Evolutionary conservation across 805 yeast species (phyloP), one percentile per base, ranked within the genome.

Genomic region (Wickerhamomyces tratensis): DNA sequence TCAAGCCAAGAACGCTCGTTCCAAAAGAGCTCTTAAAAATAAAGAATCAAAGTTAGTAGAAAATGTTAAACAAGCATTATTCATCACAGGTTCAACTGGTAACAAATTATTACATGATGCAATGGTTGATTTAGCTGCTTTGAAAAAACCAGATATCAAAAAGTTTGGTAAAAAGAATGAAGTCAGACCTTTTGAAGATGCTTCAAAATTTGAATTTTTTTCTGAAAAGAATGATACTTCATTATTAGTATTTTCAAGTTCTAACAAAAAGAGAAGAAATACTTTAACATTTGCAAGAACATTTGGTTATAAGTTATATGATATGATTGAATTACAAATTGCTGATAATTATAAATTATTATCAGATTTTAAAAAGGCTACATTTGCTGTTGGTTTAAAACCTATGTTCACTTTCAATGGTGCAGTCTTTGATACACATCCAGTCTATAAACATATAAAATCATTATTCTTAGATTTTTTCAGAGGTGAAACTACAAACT

Each of bases 391-490:
- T 35, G 98, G 98, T 29, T 69, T 91, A 59, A 89, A 87, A 61
- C 98, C 98, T 46, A 78, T 93, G 89, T 84, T 93, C 63, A 72
- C 83, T 4, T 93, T 93, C 70, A 87, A 87, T 60, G 97, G 98
- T 37, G 79, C 93, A 25, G 83, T 83, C 9, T 93, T 93, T 56
- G 98, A 93, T 51, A 71, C 81, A 11, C 87, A 91, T 58, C 96
- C 97, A 29, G 81, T 82, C 26, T 89, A 74, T 65, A 77, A 73
- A 61, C 96, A 89, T 47, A 58, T 88, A 49, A 91, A 91, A 65
- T 87, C 96, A 1, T 69, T 89, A 50, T 88, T 93, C 56, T 57
- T 93, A 50, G 98, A 93, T 64, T 83, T 93, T 61, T 93, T 82
- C 73, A 74, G 94, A 52, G 98, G 88, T 38, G 87, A 85, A 51